A percentile compares a stretch with the other conserved stretches of the same genome.
phyloP scores from a whole-genome alignment of 345 rosid species.

The Arabidopsis arenosa region DNA sequence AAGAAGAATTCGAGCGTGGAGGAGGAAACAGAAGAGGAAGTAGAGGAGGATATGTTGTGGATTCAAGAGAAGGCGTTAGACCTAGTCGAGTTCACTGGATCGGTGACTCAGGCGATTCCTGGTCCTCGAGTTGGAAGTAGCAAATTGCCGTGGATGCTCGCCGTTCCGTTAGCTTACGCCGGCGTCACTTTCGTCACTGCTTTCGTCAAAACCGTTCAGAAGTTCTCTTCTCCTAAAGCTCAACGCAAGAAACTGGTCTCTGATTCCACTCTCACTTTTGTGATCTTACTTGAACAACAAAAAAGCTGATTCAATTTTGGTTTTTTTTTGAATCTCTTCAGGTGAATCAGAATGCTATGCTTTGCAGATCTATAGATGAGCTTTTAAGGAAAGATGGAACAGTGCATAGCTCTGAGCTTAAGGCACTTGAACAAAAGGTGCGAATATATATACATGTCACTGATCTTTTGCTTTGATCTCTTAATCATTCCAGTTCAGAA shows the following conservation, averaged over 20 bases:
- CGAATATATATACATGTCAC: conserved; percentile 27
- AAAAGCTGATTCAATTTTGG: background rate
- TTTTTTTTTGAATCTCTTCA: conserved; percentile 39
- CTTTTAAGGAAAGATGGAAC: conserved; percentile 61
- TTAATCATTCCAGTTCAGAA: conserved; percentile 21
- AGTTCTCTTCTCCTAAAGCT: conserved; percentile 72
- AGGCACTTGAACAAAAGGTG: conserved; percentile 73
- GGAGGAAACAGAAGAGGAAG: conserved; percentile 66
- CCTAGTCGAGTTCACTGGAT: conserved; percentile 90
- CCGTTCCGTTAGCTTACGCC: conserved; percentile 80
- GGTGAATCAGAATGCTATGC: conserved; percentile 83
- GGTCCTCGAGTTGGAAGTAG: conserved; percentile 93
- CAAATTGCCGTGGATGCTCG: conserved; percentile 93
- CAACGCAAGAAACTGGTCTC: conserved; percentile 73
- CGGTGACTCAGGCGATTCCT: conserved; percentile 90
- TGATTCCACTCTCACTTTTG: background rate
- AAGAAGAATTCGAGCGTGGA: conserved; percentile 28
- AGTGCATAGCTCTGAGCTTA: conserved; percentile 57
- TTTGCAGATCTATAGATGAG: conserved; percentile 78
- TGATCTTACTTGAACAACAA: conserved; percentile 7
- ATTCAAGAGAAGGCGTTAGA: conserved; percentile 93
- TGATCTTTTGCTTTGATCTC: conserved; percentile 10
- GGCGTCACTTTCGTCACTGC: conserved; percentile 78
- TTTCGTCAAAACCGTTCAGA: conserved; percentile 75
- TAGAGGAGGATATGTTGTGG: conserved; percentile 91